A percentile compares a stretch with the other conserved stretches of the same genome.
Conservation (phyloP, 2,329 filamentous ascomycete genomes). For the Pleochaeta shiraiana region DNA sequence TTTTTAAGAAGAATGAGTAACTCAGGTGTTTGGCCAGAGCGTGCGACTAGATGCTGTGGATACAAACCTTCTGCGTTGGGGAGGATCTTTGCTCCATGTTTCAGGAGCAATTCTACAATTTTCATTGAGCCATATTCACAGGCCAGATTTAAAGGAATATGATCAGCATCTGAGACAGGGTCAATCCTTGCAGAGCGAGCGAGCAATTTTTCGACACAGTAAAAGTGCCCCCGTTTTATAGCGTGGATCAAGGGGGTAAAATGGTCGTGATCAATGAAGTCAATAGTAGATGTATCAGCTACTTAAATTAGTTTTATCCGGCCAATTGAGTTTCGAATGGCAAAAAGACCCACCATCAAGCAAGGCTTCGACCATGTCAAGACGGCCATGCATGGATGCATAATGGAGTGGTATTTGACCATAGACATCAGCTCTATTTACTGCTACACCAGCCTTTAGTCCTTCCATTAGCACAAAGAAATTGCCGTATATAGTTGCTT, state of each 20-base stretch:
- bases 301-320: conserved; percentile 8
- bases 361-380: conserved; percentile 61
- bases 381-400: conserved; percentile 79
- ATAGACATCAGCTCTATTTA: conserved; percentile 73
- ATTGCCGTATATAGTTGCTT: conserved; percentile 88
- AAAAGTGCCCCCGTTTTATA: conserved; percentile 68
- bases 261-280: conserved; percentile 87
- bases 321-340: background rate
- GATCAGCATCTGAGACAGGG: conserved; percentile 66
- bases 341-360: conserved; percentile 30
- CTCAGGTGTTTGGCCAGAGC: conserved; percentile 63
- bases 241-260: conserved; percentile 92
- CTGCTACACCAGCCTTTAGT: conserved; percentile 52
- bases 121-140: conserved; percentile 79
- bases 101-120: conserved; percentile 68
- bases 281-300: conserved; percentile 54
- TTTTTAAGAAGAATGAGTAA: conserved; percentile 61
- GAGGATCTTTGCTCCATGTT: conserved; percentile 60
- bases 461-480: conserved; percentile 55
- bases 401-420: conserved; percentile 88
- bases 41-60: conserved; percentile 88
- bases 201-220: conserved; percentile 61
- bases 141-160: conserved; percentile 83
- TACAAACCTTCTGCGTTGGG: conserved; percentile 91
- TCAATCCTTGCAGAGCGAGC: conserved; percentile 64